Conservation (phyloP, 306 rosid genomes). For the Neltuma alba region DNA sequence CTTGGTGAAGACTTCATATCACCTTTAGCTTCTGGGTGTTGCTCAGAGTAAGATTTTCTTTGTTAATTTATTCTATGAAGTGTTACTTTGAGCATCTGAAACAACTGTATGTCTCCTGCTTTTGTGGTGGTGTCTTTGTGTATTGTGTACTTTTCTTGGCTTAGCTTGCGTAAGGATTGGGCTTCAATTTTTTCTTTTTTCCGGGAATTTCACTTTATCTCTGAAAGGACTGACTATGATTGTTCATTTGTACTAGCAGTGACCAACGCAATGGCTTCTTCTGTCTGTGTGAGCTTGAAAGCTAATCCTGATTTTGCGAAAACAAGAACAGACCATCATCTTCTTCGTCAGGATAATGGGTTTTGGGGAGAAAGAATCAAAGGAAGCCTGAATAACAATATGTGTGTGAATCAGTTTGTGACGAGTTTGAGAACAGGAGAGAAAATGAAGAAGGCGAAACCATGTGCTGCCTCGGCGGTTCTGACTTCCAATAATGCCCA, state of each 20-base stretch:
- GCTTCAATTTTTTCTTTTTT: neutral
- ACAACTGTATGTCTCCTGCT: neutral
- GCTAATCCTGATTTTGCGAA: slow-evolving; percentile 48
- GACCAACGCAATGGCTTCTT: slow-evolving; percentile 61
- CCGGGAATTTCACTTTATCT: slow-evolving; percentile 30
- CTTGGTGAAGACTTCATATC: slow-evolving; percentile 12
- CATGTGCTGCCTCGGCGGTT: slow-evolving; percentile 53
- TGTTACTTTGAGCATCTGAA: slow-evolving; percentile 31
- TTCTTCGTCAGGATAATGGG: slow-evolving; percentile 45
- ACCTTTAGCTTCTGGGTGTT: slow-evolving; percentile 8
- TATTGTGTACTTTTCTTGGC: slow-evolving; percentile 40
- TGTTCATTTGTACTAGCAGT: slow-evolving; percentile 4
- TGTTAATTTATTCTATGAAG: slow-evolving; percentile 5
- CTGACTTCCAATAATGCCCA: slow-evolving; percentile 58
- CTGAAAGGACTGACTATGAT: neutral
- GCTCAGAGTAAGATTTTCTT: slow-evolving; percentile 18
- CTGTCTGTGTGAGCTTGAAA: slow-evolving; percentile 52
- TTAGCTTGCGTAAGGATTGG: slow-evolving; percentile 27
- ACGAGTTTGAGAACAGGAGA: slow-evolving; percentile 42
- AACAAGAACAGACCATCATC: slow-evolving; percentile 35
- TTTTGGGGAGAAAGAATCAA: slow-evolving; percentile 63
- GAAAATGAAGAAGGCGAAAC: slow-evolving; percentile 42
- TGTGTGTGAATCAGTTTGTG: slow-evolving; percentile 35
- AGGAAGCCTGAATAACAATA: slow-evolving; percentile 44
- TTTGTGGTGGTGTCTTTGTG: slow-evolving; percentile 39